A percentile compares a stretch with the other conserved stretches of the same genome.
Conservation (phyloP, 768 basidiomycete species). For the Termitomyces sp. region DNA sequence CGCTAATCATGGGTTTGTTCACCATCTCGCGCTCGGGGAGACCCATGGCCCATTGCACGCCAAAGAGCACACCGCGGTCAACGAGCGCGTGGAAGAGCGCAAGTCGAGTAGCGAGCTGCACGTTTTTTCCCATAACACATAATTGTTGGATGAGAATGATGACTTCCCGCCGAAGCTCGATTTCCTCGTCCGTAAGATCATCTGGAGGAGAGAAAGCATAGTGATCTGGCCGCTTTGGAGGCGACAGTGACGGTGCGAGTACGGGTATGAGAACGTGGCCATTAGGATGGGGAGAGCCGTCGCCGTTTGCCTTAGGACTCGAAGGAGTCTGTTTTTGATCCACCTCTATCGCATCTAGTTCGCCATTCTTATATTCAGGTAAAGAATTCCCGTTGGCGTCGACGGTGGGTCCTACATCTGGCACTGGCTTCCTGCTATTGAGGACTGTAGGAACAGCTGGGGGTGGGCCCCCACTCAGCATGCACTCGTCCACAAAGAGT, state of each 20-base stretch:
- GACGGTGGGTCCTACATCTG: conserved; percentile 34
- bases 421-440: conserved; percentile 22
- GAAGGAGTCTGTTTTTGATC: conserved; percentile 23
- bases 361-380: conserved; percentile 21
- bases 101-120: conserved; percentile 83
- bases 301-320: conserved; percentile 26
- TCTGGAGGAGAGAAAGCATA: conserved; percentile 58
- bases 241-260: not conserved
- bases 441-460: conserved; percentile 16
- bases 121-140: conserved; percentile 93
- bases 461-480: conserved; percentile 36
- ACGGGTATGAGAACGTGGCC: conserved; percentile 12
- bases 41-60: conserved; percentile 90
- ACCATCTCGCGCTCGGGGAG: conserved; percentile 50
- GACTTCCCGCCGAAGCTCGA: conserved; percentile 64
- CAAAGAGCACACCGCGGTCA: conserved; percentile 83
- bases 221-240: conserved; percentile 18
- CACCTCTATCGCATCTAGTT: conserved; percentile 31
- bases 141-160: conserved; percentile 88
- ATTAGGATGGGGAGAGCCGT: conserved; percentile 15
- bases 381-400: conserved; percentile 16
- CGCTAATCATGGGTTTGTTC: conserved; percentile 60
- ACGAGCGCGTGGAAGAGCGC: conserved; percentile 82
- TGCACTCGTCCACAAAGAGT: conserved; percentile 69
- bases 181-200: conserved; percentile 47